Evolutionary conservation across 495 filamentous ascomycete genomes (phyloP), one percentile per base, ranked within the genome.

Genomic region (Glonium stellatum): DNA sequence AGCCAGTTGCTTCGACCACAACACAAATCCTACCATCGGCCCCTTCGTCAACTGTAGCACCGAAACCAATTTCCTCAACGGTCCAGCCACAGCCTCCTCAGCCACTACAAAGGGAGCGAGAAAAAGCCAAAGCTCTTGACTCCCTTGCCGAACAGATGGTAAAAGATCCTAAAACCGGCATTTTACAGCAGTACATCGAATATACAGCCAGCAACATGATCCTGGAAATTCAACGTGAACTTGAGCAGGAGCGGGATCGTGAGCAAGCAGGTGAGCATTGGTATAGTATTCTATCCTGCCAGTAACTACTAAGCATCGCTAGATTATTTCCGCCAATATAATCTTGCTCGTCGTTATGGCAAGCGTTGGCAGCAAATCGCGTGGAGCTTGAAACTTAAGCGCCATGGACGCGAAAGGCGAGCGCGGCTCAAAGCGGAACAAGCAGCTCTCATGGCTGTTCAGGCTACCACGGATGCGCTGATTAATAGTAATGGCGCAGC

Each of bases 111-210:
- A 44, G 4, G 18, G 18, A 44, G 18, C 39, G 39, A 44, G 39
- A 44, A 18, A 44, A 44, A 18, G 39, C 12, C 39, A 18, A 44
- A 18, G 39, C 39, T 11, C 39, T 44, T 11, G 39, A 44, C 39
- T 44, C 39, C 12, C 39, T 44, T 2, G 39, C 39, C 10, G 21
- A 59, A 15, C 19, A 56, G 10, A 18, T 61, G 15, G 8, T 61
- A 11, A 13, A 19, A 18, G 61, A 61, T 11, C 57, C 57, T 15
- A 19, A 21, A 8, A 18, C 54, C 15, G 57, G 57, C 37, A 25
- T 67, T 27, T 9, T 67, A 11, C n/a, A 51, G 25, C 57, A 64
- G 31, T 67, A 36, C 39, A 27, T 58, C 18, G 63, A 66, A 34
- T 15, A 58, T 36, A 19, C 53, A n/a, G 37, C 58, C n/a, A 1